Base-by-base conservation (phyloP, 2,329 filamentous ascomycete genomes). In the Phaeosphaeriaceae sp. region DNA sequence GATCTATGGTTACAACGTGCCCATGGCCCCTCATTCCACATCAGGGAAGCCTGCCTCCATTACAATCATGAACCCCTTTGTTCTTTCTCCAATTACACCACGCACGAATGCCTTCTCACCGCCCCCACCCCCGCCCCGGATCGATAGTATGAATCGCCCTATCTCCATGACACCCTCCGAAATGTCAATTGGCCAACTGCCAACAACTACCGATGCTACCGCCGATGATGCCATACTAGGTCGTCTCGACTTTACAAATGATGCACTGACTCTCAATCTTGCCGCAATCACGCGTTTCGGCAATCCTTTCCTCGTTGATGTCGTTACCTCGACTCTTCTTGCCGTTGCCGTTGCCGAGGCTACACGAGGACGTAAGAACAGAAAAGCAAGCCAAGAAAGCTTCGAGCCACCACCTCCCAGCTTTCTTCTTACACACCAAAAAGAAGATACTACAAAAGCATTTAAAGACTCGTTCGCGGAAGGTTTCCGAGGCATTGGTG, bases 231-330 rank as follows among this genome's bases (percentile, higher is more conserved):
- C 67, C 28, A 71, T 76, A 42, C 71, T 80, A 7, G 75, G 75
- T 0, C 74, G 72, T 12, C 68, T 81, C 4, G 77, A 79, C 55
- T 76, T 80, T 46, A 60, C 58, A 17, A 70, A 70, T 13, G 73
- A 74, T 34, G 71, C 73, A 2, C 69, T 78, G 13, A 71, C 71
- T 2, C 60, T 80, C n/a, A 78, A 81, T 47, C 63, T 76, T 5
- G 75, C 74, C 2, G 74, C 74, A 1, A 55, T 80, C 2, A 63
- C 72, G 11, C 71, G 67, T 15, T 68, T 79, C 47, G 73, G 74
- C n/a, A 76, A 75, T 45, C 67, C 72, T 4, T 78, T 77, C 59
- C 67, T 79, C 35, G 66, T 78, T 42, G 78, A 80, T 52, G 77
- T 77, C 1, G 71, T 72, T 1, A 66, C 77, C 4, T 68, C 67